phyloP scores from a whole-genome alignment of 2,329 filamentous ascomycete species.

The Penicillium hesseltinei region DNA sequence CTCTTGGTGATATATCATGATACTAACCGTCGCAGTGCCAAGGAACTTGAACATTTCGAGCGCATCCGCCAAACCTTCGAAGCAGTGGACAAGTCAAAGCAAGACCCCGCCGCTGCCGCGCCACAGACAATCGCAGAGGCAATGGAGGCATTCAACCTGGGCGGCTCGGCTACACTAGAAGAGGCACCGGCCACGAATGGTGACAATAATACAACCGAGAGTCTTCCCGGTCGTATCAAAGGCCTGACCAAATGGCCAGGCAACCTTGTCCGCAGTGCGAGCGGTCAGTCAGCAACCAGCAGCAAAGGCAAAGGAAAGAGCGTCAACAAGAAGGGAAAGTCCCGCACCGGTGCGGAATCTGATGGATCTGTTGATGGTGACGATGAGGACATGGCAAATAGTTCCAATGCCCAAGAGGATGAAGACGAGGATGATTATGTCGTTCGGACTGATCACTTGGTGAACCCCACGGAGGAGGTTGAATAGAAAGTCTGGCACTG shows the following conservation, averaged over 20 bases:
- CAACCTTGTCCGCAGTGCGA: slow-evolving; percentile 27
- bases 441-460: slow-evolving; percentile 8
- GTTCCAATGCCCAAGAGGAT: slow-evolving; percentile 21
- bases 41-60: slow-evolving; percentile 90
- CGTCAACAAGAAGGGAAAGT: slow-evolving; percentile 38
- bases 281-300: slow-evolving; percentile 29
- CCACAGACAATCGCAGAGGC: slow-evolving; percentile 40
- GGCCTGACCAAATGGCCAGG: slow-evolving; percentile 34
- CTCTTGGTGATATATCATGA: not conserved
- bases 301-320: slow-evolving; percentile 31
- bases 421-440: slow-evolving; percentile 26
- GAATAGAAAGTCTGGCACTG: not conserved
- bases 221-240: slow-evolving; percentile 28
- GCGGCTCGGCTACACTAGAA: slow-evolving; percentile 10
- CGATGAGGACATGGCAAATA: slow-evolving; percentile 26
- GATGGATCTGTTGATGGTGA: slow-evolving; percentile 35
- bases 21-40: slow-evolving; percentile 59
- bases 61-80: slow-evolving; percentile 81
- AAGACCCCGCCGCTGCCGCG: slow-evolving; percentile 25
- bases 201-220: slow-evolving; percentile 16
- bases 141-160: slow-evolving; percentile 36
- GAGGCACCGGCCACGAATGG: slow-evolving; percentile 30
- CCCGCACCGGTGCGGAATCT: slow-evolving; percentile 33
- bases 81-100: slow-evolving; percentile 49
- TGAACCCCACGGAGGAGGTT: not conserved